Percentiles rank a stretch among this genome's conserved stretches.
These are phyloP conservation scores for Neocatenulostroma microsporum DNA, from an alignment of 2,329 filamentous ascomycete species.

Conservation along the genomic window DNA sequence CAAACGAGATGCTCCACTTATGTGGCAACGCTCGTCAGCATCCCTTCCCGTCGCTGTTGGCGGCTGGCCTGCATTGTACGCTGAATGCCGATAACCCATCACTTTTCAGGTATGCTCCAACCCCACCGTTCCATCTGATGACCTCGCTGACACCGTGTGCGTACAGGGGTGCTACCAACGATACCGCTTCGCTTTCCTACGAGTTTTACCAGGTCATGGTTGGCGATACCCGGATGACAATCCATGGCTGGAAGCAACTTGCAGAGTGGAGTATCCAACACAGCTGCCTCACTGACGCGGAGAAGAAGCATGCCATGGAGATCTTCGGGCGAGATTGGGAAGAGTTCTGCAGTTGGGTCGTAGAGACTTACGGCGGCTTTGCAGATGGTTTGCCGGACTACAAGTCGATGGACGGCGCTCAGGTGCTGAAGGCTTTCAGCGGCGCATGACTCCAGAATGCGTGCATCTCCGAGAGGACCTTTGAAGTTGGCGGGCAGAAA, in stretches of 20 bases:
- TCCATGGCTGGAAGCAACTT: constrained; percentile 63
- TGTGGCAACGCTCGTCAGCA: constrained; percentile 59
- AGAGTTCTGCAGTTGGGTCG: constrained; percentile 49
- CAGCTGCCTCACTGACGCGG: constrained; percentile 32
- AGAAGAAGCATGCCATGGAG: constrained; percentile 30
- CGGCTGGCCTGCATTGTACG: constrained; percentile 66
- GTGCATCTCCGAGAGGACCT: too few species aligned
- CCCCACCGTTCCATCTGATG: constrained; percentile 12
- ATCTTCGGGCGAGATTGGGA: constrained; percentile 53
- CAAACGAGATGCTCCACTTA: constrained; percentile 66
- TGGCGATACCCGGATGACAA: constrained; percentile 57
- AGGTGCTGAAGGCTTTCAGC: too few species aligned
- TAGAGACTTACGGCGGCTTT: constrained; percentile 30
- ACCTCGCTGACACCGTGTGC: constrained; percentile 4
- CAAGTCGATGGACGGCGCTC: too few species aligned
- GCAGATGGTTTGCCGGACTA: background rate
- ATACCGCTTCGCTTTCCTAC: constrained; percentile 61
- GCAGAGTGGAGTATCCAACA: constrained; percentile 41
- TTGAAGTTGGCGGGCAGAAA: too few species aligned
- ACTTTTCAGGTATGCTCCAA: constrained; percentile 60
- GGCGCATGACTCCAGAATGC: too few species aligned
- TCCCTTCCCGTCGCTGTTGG: constrained; percentile 58
- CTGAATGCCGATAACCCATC: constrained; percentile 69
- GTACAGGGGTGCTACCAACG: constrained; percentile 10
- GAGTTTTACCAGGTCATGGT: constrained; percentile 73